Percentiles rank a stretch among this genome's conserved stretches.
Evolutionary conservation across 2,329 filamentous ascomycete genomes (phyloP).

Genomic region (Pseudogymnoascus sp.): DNA sequence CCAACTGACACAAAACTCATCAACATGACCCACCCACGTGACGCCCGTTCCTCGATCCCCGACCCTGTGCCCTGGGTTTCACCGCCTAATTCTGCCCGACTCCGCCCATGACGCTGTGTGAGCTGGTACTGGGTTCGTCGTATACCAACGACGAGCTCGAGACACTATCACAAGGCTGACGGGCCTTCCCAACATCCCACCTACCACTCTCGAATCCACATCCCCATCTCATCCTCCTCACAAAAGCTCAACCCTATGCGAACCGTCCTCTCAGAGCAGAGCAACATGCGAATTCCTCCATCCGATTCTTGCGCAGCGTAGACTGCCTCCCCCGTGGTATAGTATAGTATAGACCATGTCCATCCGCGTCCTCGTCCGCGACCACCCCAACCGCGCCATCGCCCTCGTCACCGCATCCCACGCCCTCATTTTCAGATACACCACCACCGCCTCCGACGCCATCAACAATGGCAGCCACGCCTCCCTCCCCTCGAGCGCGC

Average conservation of each 20-base stretch:
- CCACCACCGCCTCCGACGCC: slow-evolving; percentile 44
- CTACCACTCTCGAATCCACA: neutral
- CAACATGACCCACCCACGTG: neutral
- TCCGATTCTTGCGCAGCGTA: neutral
- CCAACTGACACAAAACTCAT: neutral
- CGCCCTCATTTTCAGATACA: slow-evolving; percentile 75
- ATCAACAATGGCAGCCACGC: slow-evolving; percentile 50
- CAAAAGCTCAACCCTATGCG: neutral
- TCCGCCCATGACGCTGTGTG: neutral
- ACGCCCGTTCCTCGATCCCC: neutral
- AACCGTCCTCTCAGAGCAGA: neutral
- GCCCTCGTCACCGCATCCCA: slow-evolving; percentile 73
- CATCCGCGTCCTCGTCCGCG: slow-evolving; percentile 47
- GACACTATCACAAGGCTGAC: neutral
- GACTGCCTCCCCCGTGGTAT: neutral
- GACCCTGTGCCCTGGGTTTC: neutral
- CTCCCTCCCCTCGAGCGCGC: slow-evolving; percentile 40
- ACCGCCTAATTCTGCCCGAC: neutral
- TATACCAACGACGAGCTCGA: neutral
- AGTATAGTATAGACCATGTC: slow-evolving; percentile 26
- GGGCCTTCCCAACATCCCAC: neutral
- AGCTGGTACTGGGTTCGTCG: neutral
- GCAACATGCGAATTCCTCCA: neutral
- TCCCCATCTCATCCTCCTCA: neutral
- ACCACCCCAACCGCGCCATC: slow-evolving; percentile 79